phyloP scores from a whole-genome alignment of 306 rosid genomes.

The Fragaria iinumae region DNA sequence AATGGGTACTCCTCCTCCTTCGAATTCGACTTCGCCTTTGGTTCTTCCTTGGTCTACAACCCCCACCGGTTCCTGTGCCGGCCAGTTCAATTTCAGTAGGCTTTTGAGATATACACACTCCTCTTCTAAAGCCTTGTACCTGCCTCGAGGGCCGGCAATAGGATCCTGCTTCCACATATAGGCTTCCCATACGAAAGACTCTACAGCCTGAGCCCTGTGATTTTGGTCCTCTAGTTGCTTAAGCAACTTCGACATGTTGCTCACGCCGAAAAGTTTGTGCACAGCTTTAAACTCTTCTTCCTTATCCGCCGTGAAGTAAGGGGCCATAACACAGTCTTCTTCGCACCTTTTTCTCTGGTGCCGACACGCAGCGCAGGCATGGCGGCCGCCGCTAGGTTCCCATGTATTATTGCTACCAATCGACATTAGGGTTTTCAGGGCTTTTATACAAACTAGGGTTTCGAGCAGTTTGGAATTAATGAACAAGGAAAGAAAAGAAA shows the following conservation, averaged over 20 bases:
- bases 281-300: not conserved
- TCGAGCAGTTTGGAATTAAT: not conserved
- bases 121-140: not conserved
- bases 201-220: not conserved
- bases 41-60: not conserved
- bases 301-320: conserved; percentile 17
- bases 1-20: conserved; percentile 1
- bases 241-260: conserved; percentile 16
- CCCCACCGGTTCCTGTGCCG: not conserved
- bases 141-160: conserved; percentile 15
- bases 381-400: not conserved
- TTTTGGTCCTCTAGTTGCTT: not conserved
- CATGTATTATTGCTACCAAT: not conserved
- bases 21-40: not conserved
- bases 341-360: conserved; percentile 29
- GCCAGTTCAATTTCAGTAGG: not conserved
- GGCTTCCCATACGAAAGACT: conserved; percentile 34
- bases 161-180: conserved; percentile 11
- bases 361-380: conserved; percentile 25
- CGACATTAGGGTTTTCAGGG: conserved; percentile 2
- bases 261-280: conserved; percentile 19
- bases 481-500: not conserved
- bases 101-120: conserved; percentile 3
- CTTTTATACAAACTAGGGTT: not conserved
- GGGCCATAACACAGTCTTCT: conserved; percentile 14